Conservation (phyloP, 73 alveolate species). For the Paramecium primaurelia region DNA sequence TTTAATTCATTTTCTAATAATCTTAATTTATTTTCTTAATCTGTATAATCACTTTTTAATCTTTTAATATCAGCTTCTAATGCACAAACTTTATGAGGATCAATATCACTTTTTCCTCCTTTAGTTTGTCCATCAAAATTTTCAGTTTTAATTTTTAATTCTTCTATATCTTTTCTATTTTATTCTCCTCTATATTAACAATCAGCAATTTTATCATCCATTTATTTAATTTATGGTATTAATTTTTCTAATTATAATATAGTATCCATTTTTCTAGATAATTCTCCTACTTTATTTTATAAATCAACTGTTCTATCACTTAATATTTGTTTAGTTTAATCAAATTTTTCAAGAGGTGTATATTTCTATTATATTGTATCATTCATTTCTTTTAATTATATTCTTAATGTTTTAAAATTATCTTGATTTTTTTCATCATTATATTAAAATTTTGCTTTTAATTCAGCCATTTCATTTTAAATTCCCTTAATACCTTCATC, state of each 20-base stretch:
- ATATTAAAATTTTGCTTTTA: constrained; percentile 23
- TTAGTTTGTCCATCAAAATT: not conserved
- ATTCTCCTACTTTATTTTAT: not conserved
- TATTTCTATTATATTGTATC: not conserved
- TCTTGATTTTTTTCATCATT: constrained; percentile 26
- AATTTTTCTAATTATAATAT: constrained; percentile 23
- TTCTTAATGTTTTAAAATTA: not conserved
- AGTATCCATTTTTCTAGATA: not conserved
- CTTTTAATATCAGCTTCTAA: constrained; percentile 35
- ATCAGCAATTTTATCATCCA: constrained; percentile 23
- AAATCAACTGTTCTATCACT: constrained; percentile 31
- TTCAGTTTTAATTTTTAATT: not conserved
- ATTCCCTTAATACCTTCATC: constrained; percentile 23
- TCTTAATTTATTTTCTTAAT: constrained; percentile 5
- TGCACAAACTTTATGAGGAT: constrained; percentile 32
- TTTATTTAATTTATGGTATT: not conserved
- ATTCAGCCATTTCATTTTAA: not conserved
- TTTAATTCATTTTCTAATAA: constrained; percentile 18
- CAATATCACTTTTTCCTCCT: constrained; percentile 28
- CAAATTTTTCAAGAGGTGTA: constrained; percentile 5
- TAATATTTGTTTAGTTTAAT: not conserved
- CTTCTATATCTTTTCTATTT: constrained; percentile 41
- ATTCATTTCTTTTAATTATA: not conserved
- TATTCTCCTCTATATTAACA: constrained; percentile 29
- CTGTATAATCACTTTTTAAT: constrained; percentile 6